A percentile compares a stretch with the other conserved stretches of the same genome.
phyloP scores from a whole-genome alignment of 495 filamentous ascomycete species.

The Trichoderma parareesei region DNA sequence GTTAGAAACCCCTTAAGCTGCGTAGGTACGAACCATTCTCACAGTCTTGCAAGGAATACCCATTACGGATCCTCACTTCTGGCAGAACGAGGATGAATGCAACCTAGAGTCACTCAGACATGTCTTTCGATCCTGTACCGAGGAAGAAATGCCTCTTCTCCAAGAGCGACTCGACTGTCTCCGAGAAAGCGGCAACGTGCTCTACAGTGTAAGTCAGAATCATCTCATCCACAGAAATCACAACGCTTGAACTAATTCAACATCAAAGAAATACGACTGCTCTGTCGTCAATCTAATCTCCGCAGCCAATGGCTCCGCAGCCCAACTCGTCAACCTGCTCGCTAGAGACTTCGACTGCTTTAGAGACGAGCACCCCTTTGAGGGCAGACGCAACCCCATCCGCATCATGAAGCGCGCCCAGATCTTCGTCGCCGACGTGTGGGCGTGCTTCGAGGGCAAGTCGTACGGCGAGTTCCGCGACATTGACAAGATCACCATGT shows the following conservation, averaged over 20 bases:
- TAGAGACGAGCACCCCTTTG: constrained; percentile 66
- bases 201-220: constrained; percentile 61
- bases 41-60: constrained; percentile 54
- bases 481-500: constrained; percentile 95
- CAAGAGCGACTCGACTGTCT: constrained; percentile 70
- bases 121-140: constrained; percentile 79
- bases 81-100: constrained; percentile 69
- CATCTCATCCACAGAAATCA: constrained; percentile 8
- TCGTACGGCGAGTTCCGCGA: constrained; percentile 78
- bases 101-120: constrained; percentile 63
- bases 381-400: constrained; percentile 56
- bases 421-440: constrained; percentile 89
- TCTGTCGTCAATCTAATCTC: constrained; percentile 66
- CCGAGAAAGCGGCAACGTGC: constrained; percentile 73
- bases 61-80: constrained; percentile 82
- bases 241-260: constrained; percentile 17
- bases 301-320: constrained; percentile 70
- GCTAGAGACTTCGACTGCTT: constrained; percentile 78
- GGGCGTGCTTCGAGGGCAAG: constrained; percentile 85
- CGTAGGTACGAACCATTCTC: constrained; percentile 12
- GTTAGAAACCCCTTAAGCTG: constrained; percentile 17
- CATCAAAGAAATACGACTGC: constrained; percentile 64
- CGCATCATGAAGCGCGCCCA: constrained; percentile 89
- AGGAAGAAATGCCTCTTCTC: constrained; percentile 81
- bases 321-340: constrained; percentile 73